Evolutionary conservation across 208 protist genomes (phyloP).

Genomic region (Giardia muris): DNA sequence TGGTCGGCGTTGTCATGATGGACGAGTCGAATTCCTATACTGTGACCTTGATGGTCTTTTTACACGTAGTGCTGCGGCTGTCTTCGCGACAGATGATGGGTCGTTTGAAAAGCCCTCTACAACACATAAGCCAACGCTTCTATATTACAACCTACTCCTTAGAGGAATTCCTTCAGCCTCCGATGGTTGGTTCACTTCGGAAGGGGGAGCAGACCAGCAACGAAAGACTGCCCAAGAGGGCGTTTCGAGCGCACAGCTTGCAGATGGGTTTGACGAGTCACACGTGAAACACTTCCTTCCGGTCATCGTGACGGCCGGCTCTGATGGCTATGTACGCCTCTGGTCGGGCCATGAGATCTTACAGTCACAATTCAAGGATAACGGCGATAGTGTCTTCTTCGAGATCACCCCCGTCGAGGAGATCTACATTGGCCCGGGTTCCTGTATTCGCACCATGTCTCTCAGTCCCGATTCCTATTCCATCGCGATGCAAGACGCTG

Average conservation of each 20-base stretch:
- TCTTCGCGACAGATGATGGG: not conserved
- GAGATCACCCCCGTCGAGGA: not conserved
- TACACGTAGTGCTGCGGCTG: not conserved
- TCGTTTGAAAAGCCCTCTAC: not conserved
- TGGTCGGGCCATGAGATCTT: slow-evolving; percentile 3
- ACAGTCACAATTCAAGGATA: slow-evolving; percentile 4
- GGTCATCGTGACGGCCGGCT: slow-evolving; percentile 6
- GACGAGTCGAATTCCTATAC: slow-evolving; percentile 4
- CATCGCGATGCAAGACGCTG: not conserved
- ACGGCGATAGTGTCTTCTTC: not conserved
- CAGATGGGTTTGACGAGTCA: not conserved
- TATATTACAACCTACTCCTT: not conserved
- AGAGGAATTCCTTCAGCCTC: not conserved
- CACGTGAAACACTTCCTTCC: not conserved
- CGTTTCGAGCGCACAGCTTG: not conserved
- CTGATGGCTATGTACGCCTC: slow-evolving; percentile 11
- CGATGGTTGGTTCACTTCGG: not conserved
- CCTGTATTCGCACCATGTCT: not conserved
- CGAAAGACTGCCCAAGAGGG: not conserved
- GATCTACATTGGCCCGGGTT: not conserved
- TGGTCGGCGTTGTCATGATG: not conserved
- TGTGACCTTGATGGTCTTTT: not conserved
- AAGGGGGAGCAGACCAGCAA: not conserved
- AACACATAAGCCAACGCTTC: not conserved
- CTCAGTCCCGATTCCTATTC: not conserved